Evolutionary conservation across 2,329 filamentous ascomycete genomes (phyloP).

Genomic region (Aphanocladium album): DNA sequence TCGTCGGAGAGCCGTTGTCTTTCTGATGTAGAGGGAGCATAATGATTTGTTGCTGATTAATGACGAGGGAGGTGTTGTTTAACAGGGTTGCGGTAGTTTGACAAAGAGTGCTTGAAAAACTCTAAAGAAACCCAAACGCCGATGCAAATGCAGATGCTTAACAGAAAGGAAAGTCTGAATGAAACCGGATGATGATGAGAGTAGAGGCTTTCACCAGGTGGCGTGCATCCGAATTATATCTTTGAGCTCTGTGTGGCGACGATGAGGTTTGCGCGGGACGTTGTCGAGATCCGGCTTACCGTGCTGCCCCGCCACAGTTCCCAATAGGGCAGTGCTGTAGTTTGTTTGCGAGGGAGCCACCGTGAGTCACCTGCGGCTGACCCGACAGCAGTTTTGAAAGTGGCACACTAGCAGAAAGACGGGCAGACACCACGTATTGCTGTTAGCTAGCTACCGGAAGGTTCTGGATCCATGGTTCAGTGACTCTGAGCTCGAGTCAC

Average conservation of each 20-base stretch:
- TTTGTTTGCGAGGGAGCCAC: neutral
- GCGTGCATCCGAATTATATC: neutral
- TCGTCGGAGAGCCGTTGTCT: conserved; percentile 24
- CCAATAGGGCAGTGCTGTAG: neutral
- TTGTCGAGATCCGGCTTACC: neutral
- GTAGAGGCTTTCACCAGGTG: neutral
- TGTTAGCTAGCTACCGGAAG: neutral
- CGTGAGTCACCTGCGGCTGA: neutral
- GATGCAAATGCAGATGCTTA: conserved; percentile 1
- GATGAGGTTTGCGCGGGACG: neutral
- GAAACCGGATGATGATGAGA: neutral
- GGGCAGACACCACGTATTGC: rapidly evolving
- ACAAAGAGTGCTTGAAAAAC: neutral
- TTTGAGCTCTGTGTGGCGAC: neutral
- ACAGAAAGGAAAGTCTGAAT: neutral
- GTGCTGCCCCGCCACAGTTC: conserved; percentile 4
- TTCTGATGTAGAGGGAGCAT: conserved; percentile 36
- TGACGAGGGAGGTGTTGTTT: neutral
- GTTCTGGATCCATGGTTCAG: neutral
- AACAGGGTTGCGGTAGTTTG: conserved; percentile 8
- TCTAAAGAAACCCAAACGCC: conserved; percentile 5
- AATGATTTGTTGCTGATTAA: neutral
- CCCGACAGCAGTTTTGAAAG: neutral
- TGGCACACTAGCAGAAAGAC: neutral
- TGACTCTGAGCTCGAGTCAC: conserved; percentile 1